Base-by-base conservation (phyloP, 805 yeast genomes). In the Saturnispora saitoi region DNA sequence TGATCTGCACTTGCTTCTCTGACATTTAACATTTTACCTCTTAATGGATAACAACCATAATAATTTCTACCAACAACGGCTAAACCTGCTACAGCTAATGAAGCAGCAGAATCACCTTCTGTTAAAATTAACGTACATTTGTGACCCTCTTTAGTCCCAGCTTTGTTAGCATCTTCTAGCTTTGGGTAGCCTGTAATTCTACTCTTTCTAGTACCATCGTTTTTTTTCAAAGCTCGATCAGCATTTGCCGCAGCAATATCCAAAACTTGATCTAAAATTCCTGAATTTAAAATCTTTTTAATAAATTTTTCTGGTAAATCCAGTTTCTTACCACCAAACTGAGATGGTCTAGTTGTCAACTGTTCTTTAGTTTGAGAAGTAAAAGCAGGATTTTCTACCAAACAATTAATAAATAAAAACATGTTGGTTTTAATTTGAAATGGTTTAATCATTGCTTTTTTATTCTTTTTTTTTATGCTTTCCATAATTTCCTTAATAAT, bases 351-450 rank as follows among this genome's bases (percentile, higher is more conserved):
- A 0, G 98, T 88, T 22, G 96, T 90, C 58, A 93, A 70, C 62
- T 89, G 96, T 64, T 93, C 99, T 61, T 93, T 93, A 0, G 99
- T 93, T 69, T 93, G 99, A 0, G 98, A 90, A 0, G 97, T 89
- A 64, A 93, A 93, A 0, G 98, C 95, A 0, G 99, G 99, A 58
- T 93, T 93, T 62, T 89, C 96, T 66, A 93, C 81, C 57, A 90
- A 72, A 74, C 96, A 88, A 65, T 93, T 93, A 53, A 93, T 72
- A 58, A 93, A 93, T 32, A 93, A 60, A 58, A 93, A 93, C 82
- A 93, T 86, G 65, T 89, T 84, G 66, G 83, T 88, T 61, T 83
- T 81, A 50, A 93, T 85, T 67, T 93, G 98, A 57, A 83, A 83
- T 3, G 95, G 93, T 58, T 84, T 86, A 51, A 93, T 78, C 66